phyloP scores from a whole-genome alignment of 2,329 filamentous ascomycete genomes.

The Metarhizium rileyi region DNA sequence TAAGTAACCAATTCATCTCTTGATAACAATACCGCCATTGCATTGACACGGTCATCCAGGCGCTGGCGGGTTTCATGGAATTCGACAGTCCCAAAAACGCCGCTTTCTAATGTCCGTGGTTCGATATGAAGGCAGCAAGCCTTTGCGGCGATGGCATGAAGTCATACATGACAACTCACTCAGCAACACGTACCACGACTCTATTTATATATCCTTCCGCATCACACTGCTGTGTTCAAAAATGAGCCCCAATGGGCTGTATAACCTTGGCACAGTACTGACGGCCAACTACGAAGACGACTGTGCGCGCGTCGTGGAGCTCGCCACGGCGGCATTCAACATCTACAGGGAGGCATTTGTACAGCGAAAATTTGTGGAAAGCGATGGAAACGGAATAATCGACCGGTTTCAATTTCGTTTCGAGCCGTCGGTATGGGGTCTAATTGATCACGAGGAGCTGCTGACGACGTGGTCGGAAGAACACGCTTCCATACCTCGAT shows the following conservation, averaged over 20 bases:
- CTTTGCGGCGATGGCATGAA: not conserved
- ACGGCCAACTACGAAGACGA: not conserved
- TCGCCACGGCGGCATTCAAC: slow-evolving; percentile 3
- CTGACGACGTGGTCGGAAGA: slow-evolving; percentile 2
- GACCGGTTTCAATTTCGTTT: not conserved
- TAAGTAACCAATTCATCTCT: not conserved
- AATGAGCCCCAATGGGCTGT: slow-evolving; percentile 4
- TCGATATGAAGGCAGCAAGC: not conserved
- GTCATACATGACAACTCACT: not conserved
- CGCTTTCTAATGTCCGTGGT: slow-evolving; percentile 3
- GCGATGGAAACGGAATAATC: not conserved
- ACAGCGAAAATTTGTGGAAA: not conserved
- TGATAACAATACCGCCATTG: not conserved
- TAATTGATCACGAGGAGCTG: not conserved
- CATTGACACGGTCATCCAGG: not conserved
- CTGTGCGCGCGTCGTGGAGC: not conserved
- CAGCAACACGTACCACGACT: too few relatives aligned
- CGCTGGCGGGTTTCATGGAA: not conserved
- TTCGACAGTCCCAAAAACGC: not conserved
- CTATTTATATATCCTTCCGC: not conserved
- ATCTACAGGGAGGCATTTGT: slow-evolving; percentile 4
- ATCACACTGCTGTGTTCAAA: not conserved
- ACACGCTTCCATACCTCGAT: not conserved
- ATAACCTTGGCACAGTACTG: slow-evolving; percentile 2
- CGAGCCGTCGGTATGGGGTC: not conserved